Percentiles rank a stretch among this genome's conserved stretches.
These are phyloP conservation scores for Tricladium varicosporioides DNA, from an alignment of 2,329 filamentous ascomycete species.

Conservation along the genomic window DNA sequence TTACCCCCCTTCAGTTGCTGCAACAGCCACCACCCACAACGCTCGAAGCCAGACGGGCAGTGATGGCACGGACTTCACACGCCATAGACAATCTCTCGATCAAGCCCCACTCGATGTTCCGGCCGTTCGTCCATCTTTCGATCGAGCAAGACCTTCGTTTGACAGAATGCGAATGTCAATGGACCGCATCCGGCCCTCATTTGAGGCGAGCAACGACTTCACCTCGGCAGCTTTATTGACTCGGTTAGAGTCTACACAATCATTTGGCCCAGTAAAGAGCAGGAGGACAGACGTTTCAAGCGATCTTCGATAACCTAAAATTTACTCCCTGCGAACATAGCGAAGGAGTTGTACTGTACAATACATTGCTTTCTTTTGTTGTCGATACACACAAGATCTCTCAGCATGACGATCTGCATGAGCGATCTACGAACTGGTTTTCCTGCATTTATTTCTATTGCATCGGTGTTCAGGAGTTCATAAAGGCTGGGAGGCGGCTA, in stretches of 20 bases:
- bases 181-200: conserved; percentile 80
- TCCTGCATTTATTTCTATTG: conserved; percentile 26
- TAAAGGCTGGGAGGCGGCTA: conserved; percentile 11
- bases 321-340: conserved; percentile 8
- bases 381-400: conserved; percentile 36
- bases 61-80: conserved; percentile 88
- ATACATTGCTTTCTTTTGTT: conserved; percentile 37
- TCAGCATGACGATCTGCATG: conserved; percentile 48
- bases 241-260: conserved; percentile 72
- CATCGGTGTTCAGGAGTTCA: conserved; percentile 30
- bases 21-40: conserved; percentile 74
- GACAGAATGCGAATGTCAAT: conserved; percentile 73
- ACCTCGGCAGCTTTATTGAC: conserved; percentile 84
- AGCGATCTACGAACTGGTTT: conserved; percentile 44
- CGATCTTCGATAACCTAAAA: conserved; percentile 23
- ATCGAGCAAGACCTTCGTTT: conserved; percentile 48
- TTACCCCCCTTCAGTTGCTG: conserved; percentile 84
- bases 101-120: conserved; percentile 23
- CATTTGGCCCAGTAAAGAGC: conserved; percentile 26
- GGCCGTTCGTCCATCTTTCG: conserved; percentile 32
- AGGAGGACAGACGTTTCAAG: conserved; percentile 22
- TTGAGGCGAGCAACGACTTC: conserved; percentile 86
- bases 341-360: conserved; percentile 26
- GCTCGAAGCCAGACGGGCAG: conserved; percentile 85
- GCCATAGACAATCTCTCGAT: conserved; percentile 61